Percentiles rank a stretch among this genome's conserved stretches.
Evolutionary conservation across 2,329 filamentous ascomycete genomes (phyloP).

Genomic region (Paradendryphiella salina): DNA sequence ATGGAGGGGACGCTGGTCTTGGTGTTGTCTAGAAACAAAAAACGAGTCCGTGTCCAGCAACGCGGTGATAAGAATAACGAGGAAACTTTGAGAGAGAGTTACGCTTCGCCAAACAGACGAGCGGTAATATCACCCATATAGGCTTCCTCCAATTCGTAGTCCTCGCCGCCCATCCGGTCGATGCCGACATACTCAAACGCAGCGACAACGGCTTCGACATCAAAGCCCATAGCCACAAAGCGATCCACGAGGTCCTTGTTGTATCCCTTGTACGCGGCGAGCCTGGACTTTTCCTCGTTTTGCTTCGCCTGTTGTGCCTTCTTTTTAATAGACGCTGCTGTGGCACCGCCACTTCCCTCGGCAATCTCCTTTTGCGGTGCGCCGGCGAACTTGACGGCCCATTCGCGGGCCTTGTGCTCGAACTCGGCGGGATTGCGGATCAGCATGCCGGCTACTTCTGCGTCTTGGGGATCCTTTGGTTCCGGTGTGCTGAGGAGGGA

Average conservation of each 20-base stretch:
- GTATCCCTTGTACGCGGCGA: slow-evolving; percentile 77
- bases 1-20: neutral
- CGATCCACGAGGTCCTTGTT: slow-evolving; percentile 79
- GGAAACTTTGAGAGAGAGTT: neutral
- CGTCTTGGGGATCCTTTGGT: slow-evolving; percentile 94
- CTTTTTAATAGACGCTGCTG: slow-evolving; percentile 57
- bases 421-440: slow-evolving; percentile 78
- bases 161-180: slow-evolving; percentile 73
- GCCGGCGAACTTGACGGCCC: slow-evolving; percentile 81
- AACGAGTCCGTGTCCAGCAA: neutral
- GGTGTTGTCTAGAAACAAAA: neutral
- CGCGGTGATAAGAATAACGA: neutral
- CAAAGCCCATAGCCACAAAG: slow-evolving; percentile 90
- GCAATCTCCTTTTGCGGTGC: slow-evolving; percentile 65
- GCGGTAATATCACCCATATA: slow-evolving; percentile 91
- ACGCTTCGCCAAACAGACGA: slow-evolving; percentile 75
- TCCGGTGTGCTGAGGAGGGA: slow-evolving; percentile 92
- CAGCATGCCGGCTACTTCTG: slow-evolving; percentile 90
- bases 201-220: slow-evolving; percentile 80
- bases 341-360: slow-evolving; percentile 58
- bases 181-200: slow-evolving; percentile 83
- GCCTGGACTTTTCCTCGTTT: slow-evolving; percentile 61
- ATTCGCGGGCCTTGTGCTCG: slow-evolving; percentile 80
- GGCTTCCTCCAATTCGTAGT: slow-evolving; percentile 85
- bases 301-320: slow-evolving; percentile 60